These are phyloP conservation scores for Apiotrichum mycotoxinovorans DNA, from an alignment of 1,284 basidiomycete genomes.

Conservation along the genomic window DNA sequence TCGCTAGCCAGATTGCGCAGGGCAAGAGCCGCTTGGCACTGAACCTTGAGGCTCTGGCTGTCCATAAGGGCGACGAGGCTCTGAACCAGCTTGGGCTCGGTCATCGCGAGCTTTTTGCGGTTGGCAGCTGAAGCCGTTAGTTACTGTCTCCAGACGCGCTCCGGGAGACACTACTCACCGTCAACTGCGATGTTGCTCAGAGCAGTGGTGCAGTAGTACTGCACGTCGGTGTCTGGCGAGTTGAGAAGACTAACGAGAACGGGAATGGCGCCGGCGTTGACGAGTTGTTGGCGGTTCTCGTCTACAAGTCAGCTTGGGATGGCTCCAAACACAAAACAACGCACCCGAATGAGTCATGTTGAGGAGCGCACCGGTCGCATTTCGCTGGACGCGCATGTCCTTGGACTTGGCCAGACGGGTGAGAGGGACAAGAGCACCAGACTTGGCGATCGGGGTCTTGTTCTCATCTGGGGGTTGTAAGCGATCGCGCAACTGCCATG, in stretches of 20 bases:
- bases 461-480: conserved; percentile 70
- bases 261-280: conserved; percentile 97
- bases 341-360: conserved; percentile 99
- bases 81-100: conserved; percentile 90
- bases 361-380: conserved; percentile 93
- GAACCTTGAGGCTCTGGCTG: conserved; percentile 94
- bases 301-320: conserved; percentile 58
- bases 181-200: conserved; percentile 98
- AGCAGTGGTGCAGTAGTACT: conserved; percentile 99
- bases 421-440: conserved; percentile 92
- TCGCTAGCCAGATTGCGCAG: conserved; percentile 96
- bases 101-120: conserved; percentile 91
- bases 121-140: conserved; percentile 62
- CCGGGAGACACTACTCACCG: conserved; percentile 58
- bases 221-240: conserved; percentile 97
- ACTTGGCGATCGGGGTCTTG: conserved; percentile 99
- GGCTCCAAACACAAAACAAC: conserved; percentile 22
- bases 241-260: conserved; percentile 93
- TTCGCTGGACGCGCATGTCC: conserved; percentile 98
- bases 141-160: not conserved
- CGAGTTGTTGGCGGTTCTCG: conserved; percentile 97
- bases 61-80: conserved; percentile 97
- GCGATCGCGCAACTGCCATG: conserved; percentile 2
- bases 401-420: conserved; percentile 95
- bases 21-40: conserved; percentile 96